A percentile compares a stretch with the other conserved stretches of the same genome.
These are phyloP conservation scores for Stachybotrys echinatus DNA, from an alignment of 2,329 filamentous ascomycete species.

Conservation along the genomic window DNA sequence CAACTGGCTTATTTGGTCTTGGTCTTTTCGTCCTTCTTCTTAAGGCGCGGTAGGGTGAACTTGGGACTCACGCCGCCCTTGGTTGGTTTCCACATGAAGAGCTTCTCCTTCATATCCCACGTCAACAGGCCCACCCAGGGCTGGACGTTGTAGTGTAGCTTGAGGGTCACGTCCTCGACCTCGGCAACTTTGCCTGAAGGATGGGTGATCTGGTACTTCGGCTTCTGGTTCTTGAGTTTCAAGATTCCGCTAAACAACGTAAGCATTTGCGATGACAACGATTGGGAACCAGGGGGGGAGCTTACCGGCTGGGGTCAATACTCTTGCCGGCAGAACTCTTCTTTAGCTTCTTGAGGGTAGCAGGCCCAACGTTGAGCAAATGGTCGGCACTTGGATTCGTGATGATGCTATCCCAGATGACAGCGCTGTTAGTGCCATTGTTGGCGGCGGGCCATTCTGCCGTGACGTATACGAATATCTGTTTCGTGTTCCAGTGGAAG, in stretches of 20 bases:
- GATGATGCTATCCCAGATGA: conserved; percentile 97
- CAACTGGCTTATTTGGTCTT: neutral
- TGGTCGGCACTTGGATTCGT: conserved; percentile 63
- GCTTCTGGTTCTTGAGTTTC: conserved; percentile 74
- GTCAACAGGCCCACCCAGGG: conserved; percentile 88
- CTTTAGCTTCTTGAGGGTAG: conserved; percentile 56
- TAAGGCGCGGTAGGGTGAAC: conserved; percentile 63
- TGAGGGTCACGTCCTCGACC: conserved; percentile 67
- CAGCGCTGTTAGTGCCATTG: conserved; percentile 60
- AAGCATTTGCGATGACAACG: neutral
- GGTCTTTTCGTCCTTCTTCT: conserved; percentile 35
- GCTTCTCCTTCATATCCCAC: conserved; percentile 62
- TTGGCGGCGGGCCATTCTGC: conserved; percentile 57
- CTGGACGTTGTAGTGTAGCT: conserved; percentile 93
- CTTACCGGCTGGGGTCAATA: conserved; percentile 53
- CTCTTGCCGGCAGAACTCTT: conserved; percentile 54
- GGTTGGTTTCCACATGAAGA: conserved; percentile 60
- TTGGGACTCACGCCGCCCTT: conserved; percentile 57
- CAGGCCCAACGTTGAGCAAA: conserved; percentile 54
- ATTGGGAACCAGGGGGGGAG: neutral
- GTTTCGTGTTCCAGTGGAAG: conserved; percentile 99
- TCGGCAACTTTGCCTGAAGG: conserved; percentile 73
- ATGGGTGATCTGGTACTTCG: conserved; percentile 97
- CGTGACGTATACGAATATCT: conserved; percentile 93
- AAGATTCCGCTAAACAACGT: conserved; percentile 57